Percentiles rank a stretch among this genome's conserved stretches.
Conservation (phyloP, 2,329 filamentous ascomycete species). For the Fusarium napiforme region DNA sequence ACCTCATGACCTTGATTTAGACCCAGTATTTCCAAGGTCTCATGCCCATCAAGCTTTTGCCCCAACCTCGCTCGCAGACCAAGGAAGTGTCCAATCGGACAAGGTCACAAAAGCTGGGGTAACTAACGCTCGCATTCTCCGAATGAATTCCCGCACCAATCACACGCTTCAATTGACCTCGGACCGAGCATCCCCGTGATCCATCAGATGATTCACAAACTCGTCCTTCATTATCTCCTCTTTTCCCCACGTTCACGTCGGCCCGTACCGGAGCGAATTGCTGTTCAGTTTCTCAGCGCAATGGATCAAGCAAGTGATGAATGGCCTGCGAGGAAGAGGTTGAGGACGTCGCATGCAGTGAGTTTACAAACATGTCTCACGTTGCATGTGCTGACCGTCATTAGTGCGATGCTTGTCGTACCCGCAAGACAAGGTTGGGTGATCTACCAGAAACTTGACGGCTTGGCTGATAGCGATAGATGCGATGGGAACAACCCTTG, state of each 20-base stretch:
- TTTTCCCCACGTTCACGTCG: conserved; percentile 42
- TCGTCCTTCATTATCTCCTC: conserved; percentile 25
- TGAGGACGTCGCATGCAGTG: conserved; percentile 57
- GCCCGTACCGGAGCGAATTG: conserved; percentile 48
- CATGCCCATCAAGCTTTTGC: conserved; percentile 32
- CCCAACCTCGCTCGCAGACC: neutral
- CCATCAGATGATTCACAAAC: conserved; percentile 14
- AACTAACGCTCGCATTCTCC: neutral
- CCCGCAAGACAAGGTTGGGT: conserved; percentile 59
- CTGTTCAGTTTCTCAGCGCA: conserved; percentile 19
- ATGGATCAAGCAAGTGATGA: conserved; percentile 44
- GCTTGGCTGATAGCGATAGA: conserved; percentile 45
- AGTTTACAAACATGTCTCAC: conserved; percentile 13
- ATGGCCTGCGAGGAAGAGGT: conserved; percentile 53
- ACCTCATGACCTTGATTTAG: neutral
- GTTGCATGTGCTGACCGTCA: neutral
- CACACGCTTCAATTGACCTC: neutral
- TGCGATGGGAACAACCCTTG: conserved; percentile 61
- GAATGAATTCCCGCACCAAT: conserved; percentile 31
- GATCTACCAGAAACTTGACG: neutral
- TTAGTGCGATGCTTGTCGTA: conserved; percentile 60
- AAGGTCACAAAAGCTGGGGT: conserved; percentile 10
- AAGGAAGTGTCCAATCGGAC: conserved; percentile 17
- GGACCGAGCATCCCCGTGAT: conserved; percentile 31
- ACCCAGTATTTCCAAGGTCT: conserved; percentile 7